A percentile compares a stretch with the other conserved stretches of the same genome.
These are phyloP conservation scores for Phytophthora fragariae DNA, from an alignment of 352 stramenopile genomes.

Conservation along the genomic window DNA sequence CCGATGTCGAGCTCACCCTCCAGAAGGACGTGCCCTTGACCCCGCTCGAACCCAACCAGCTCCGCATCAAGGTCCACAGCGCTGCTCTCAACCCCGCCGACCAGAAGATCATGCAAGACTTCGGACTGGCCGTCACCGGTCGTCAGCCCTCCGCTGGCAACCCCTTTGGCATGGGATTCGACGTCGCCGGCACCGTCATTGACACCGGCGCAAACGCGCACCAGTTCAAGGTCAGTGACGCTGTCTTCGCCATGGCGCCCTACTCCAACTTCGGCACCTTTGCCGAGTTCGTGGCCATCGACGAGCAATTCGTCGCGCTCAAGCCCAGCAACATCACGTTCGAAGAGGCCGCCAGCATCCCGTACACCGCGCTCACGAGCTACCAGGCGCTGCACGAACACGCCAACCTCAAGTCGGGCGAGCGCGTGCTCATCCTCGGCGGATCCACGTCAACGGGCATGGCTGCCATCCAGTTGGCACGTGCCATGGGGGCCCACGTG, in stretches of 20 bases:
- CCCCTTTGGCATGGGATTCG: conserved; percentile 62
- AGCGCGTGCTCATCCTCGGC: conserved; percentile 63
- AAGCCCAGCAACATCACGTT: conserved; percentile 63
- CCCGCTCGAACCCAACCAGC: conserved; percentile 35
- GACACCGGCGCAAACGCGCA: conserved; percentile 55
- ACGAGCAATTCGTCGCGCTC: conserved; percentile 49
- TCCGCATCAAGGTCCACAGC: conserved; percentile 68
- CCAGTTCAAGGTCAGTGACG: conserved; percentile 63
- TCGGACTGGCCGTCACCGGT: conserved; percentile 42
- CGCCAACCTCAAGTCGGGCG: conserved; percentile 35
- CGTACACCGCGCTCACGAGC: conserved; percentile 59
- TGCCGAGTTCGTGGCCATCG: conserved; percentile 59
- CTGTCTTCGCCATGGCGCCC: conserved; percentile 64
- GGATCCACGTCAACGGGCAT: conserved; percentile 69
- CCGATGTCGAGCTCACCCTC: conserved; percentile 33
- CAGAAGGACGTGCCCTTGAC: conserved; percentile 19
- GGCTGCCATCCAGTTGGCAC: conserved; percentile 67
- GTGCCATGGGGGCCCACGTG: conserved; percentile 58
- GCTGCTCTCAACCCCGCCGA: conserved; percentile 76
- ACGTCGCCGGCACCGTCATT: conserved; percentile 70
- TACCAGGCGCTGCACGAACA: conserved; percentile 60
- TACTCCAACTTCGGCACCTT: conserved; percentile 53
- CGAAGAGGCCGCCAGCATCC: conserved; percentile 62
- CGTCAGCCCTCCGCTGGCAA: conserved; percentile 36
- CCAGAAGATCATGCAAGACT: conserved; percentile 61